These are phyloP conservation scores for Boletus coccyginus DNA, from an alignment of 768 basidiomycete species.

Conservation along the genomic window DNA sequence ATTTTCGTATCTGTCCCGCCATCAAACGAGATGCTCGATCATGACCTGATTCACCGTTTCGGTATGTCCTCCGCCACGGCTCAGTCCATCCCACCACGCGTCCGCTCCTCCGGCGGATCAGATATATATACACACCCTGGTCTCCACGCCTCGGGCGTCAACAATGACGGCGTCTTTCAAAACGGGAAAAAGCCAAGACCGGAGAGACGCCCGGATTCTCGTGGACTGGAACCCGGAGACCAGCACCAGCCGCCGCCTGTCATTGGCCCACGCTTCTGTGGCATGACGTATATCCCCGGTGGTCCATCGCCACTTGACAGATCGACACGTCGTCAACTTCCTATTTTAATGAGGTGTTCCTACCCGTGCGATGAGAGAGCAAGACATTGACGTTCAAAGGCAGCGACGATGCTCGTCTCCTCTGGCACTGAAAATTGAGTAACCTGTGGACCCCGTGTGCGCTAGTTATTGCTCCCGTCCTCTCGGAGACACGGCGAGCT, in stretches of 20 bases:
- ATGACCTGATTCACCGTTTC: no score
- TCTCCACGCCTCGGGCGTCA: conserved; percentile 12
- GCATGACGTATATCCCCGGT: conserved; percentile 14
- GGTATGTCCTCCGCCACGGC: not conserved
- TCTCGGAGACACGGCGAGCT: not conserved
- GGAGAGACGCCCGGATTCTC: not conserved
- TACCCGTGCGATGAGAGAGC: not conserved
- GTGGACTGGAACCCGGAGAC: not conserved
- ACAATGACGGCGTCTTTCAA: conserved; percentile 1
- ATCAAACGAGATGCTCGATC: conserved; percentile 2
- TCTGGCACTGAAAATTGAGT: not conserved
- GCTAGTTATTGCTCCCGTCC: conserved; percentile 12
- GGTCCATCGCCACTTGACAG: not conserved
- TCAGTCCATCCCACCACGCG: conserved; percentile 10
- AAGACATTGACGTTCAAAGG: not conserved
- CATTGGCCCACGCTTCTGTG: conserved; percentile 14
- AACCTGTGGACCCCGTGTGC: not conserved
- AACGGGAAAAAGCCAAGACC: conserved; percentile 8
- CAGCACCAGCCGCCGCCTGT: not conserved
- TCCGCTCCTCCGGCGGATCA: conserved; percentile 8
- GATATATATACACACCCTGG: conserved; percentile 11
- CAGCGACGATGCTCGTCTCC: not conserved
- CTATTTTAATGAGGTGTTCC: not conserved
- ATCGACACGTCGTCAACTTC: not conserved
- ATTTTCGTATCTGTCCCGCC: conserved; percentile 24